These are phyloP conservation scores for Globisporangium cylindrosporum DNA, from an alignment of 352 stramenopile genomes.

Conservation along the genomic window DNA sequence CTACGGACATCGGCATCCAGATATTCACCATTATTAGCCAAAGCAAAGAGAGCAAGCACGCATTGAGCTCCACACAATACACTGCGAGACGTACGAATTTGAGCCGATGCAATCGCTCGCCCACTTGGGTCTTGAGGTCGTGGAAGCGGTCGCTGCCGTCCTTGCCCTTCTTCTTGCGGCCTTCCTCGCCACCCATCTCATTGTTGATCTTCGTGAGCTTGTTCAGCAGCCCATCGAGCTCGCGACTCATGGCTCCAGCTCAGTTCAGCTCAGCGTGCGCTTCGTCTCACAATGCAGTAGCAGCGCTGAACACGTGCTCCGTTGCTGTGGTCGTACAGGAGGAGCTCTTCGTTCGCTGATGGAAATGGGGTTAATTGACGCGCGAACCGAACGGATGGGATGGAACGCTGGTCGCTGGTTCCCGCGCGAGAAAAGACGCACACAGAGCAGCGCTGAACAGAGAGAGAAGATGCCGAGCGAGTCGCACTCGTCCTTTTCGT, in stretches of 20 bases:
- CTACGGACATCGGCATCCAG: slow-evolving; percentile 18
- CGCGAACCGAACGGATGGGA: neutral
- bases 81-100: slow-evolving; percentile 53
- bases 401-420: neutral
- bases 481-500: neutral
- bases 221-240: slow-evolving; percentile 74
- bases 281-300: neutral
- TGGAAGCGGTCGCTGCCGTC: slow-evolving; percentile 73
- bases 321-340: neutral
- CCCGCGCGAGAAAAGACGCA: neutral
- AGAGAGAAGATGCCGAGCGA: neutral
- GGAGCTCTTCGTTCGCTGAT: neutral
- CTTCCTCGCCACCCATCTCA: slow-evolving; percentile 74
- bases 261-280: neutral
- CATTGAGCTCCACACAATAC: neutral
- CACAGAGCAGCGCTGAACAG: neutral
- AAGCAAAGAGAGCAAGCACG: neutral
- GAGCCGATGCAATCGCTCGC: slow-evolving; percentile 69
- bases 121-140: slow-evolving; percentile 78
- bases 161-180: slow-evolving; percentile 64
- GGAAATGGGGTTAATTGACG: neutral
- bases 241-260: slow-evolving; percentile 47
- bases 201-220: slow-evolving; percentile 77
- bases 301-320: neutral
- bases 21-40: neutral